A percentile compares a stretch with the other conserved stretches of the same genome.
These are phyloP conservation scores for Reticulascus tulasneorum DNA, from an alignment of 2,329 filamentous ascomycete genomes.

Conservation along the genomic window DNA sequence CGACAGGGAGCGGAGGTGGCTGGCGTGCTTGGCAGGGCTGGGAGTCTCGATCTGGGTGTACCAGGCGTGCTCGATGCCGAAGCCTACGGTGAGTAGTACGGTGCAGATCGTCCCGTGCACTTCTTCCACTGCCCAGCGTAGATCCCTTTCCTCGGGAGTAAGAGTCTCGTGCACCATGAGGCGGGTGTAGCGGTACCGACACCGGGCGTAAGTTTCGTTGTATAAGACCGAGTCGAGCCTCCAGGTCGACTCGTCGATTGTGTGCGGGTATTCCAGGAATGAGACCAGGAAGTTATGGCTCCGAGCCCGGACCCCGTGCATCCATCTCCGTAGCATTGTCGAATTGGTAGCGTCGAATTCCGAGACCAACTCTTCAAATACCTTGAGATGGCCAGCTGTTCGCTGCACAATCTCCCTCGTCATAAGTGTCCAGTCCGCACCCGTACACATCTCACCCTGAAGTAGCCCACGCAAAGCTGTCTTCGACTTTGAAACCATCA, in stretches of 20 bases:
- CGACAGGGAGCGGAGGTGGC: constrained; percentile 1
- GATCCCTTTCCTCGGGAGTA: constrained; percentile 28
- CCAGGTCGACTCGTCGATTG: constrained; percentile 23
- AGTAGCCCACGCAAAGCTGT: constrained; percentile 19
- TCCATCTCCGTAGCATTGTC: constrained; percentile 24
- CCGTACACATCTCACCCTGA: constrained; percentile 25
- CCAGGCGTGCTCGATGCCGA: constrained; percentile 37
- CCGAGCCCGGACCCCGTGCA: constrained; percentile 27
- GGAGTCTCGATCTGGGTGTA: constrained; percentile 1
- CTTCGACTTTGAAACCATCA: constrained; percentile 28
- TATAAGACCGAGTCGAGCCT: constrained; percentile 26
- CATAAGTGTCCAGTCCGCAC: constrained; percentile 40
- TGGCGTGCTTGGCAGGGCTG: background rate
- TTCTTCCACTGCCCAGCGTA: constrained; percentile 36
- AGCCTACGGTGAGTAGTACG: constrained; percentile 35
- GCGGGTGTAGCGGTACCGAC: constrained; percentile 36
- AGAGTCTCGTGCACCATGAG: constrained; percentile 25
- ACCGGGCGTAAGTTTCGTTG: constrained; percentile 33
- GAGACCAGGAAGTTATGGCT: constrained; percentile 40
- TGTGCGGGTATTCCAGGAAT: constrained; percentile 39
- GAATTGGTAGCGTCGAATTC: constrained; percentile 17
- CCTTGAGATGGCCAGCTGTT: constrained; percentile 28
- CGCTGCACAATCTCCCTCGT: constrained; percentile 37
- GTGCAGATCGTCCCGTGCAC: constrained; percentile 35
- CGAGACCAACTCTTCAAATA: constrained; percentile 24